A percentile compares a stretch with the other conserved stretches of the same genome.
These are phyloP conservation scores for Mycena alexandri DNA, from an alignment of 768 basidiomycete species.

Conservation along the genomic window DNA sequence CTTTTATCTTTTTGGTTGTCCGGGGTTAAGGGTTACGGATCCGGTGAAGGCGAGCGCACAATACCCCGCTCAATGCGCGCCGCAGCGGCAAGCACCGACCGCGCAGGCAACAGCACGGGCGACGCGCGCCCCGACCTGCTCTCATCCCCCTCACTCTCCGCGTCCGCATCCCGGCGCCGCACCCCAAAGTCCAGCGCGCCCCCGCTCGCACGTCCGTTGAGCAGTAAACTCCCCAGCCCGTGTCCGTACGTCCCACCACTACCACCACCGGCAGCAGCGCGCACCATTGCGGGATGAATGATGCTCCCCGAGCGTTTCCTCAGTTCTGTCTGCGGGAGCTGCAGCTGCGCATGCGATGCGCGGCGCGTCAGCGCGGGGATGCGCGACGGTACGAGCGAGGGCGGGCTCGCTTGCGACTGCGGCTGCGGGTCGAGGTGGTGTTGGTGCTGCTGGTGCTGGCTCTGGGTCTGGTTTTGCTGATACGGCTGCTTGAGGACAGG, in stretches of 20 bases:
- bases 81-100: conserved; percentile 46
- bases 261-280: conserved; percentile 37
- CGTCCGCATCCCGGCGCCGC: conserved; percentile 24
- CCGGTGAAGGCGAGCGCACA: conserved; percentile 23
- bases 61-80: conserved; percentile 45
- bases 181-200: conserved; percentile 42
- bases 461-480: neutral
- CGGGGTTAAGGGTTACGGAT: neutral
- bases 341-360: conserved; percentile 45
- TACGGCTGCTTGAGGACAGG: conserved; percentile 41
- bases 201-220: conserved; percentile 38
- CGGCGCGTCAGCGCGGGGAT: conserved; percentile 39
- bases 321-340: conserved; percentile 42
- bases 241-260: conserved; percentile 29
- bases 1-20: neutral
- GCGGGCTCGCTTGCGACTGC: no score
- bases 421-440: conserved; percentile 21
- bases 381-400: conserved; percentile 34
- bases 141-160: conserved; percentile 30
- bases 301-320: conserved; percentile 51
- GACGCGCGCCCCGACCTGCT: conserved; percentile 27
- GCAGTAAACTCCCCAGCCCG: conserved; percentile 38
- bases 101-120: conserved; percentile 25
- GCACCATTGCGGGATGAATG: conserved; percentile 39
- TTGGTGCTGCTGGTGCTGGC: neutral